Evolutionary conservation across 1,139 yeast species (phyloP).

Genomic region (Hyphopichia khmerensis): DNA sequence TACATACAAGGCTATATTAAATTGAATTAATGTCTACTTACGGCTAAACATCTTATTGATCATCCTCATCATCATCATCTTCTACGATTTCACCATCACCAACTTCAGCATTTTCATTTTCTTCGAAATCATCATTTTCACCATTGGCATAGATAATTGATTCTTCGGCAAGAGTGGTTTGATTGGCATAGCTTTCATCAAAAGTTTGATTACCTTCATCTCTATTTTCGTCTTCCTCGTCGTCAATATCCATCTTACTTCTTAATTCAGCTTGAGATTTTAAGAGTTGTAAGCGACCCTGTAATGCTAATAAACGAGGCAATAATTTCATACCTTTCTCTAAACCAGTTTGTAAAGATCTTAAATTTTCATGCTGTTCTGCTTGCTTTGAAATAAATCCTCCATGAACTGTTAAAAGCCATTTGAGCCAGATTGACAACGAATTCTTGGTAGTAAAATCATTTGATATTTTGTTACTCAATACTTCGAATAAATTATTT

Average conservation of each 20-base stretch:
- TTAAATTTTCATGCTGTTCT: conserved; percentile 30
- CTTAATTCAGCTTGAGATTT: conserved; percentile 40
- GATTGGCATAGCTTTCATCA: conserved; percentile 7
- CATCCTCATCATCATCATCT: conserved; percentile 9
- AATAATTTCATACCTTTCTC: conserved; percentile 32
- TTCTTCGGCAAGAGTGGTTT: conserved; percentile 12
- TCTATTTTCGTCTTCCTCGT: conserved; percentile 22
- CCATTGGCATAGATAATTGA: conserved; percentile 38
- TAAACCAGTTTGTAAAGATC: conserved; percentile 28
- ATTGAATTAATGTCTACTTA: not conserved
- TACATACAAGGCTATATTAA: too few relatives aligned
- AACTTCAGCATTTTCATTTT: conserved; percentile 16
- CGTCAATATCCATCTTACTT: conserved; percentile 17
- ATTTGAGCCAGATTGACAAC: conserved; percentile 49
- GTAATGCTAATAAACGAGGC: conserved; percentile 41
- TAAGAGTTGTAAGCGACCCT: conserved; percentile 45
- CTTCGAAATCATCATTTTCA: conserved; percentile 39
- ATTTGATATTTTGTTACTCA: conserved; percentile 33
- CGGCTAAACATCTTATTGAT: not conserved
- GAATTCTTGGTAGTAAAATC: conserved; percentile 32
- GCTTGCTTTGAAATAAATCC: conserved; percentile 33
- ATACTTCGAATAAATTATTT: conserved; percentile 29
- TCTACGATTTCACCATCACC: conserved; percentile 11
- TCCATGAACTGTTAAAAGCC: conserved; percentile 48
- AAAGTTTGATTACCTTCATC: conserved; percentile 5